A percentile compares a stretch with the other conserved stretches of the same genome.
Evolutionary conservation across 139 green algal genomes (phyloP).

Genomic region (Pleodorina starrii): DNA sequence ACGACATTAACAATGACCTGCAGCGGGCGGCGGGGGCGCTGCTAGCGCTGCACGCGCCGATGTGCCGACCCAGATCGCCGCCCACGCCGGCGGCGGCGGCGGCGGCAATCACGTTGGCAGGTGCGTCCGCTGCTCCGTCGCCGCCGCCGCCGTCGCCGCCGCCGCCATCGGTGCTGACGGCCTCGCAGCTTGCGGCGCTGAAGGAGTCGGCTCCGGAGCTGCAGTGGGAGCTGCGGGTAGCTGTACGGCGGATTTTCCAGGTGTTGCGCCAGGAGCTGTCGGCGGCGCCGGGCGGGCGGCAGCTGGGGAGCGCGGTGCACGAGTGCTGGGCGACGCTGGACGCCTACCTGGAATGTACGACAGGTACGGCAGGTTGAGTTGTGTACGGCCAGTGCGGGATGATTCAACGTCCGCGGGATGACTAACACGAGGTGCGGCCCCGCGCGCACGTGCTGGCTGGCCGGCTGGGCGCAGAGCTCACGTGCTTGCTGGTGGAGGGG

Average conservation of each 20-base stretch:
- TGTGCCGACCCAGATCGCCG: not conserved
- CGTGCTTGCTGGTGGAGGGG: not conserved
- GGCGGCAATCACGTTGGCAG: not conserved
- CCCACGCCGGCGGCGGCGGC: not conserved
- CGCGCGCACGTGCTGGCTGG: no score
- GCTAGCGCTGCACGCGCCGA: slow-evolving; percentile 1
- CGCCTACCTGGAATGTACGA: not conserved
- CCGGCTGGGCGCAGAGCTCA: slow-evolving; percentile 19
- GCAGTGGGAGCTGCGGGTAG: slow-evolving; percentile 6
- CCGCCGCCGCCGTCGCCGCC: not conserved
- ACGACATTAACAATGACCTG: not conserved
- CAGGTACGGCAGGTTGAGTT: slow-evolving; percentile 17
- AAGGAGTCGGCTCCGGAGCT: slow-evolving; percentile 7
- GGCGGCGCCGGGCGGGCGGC: not conserved
- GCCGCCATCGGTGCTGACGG: not conserved
- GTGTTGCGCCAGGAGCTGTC: slow-evolving; percentile 14
- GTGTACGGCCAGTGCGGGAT: not conserved
- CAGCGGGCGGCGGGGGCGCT: slow-evolving; percentile 19
- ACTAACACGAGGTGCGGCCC: no score
- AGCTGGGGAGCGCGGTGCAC: not conserved
- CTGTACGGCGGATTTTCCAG: slow-evolving; percentile 18
- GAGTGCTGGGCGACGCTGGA: slow-evolving; percentile 37
- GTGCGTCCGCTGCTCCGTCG: not conserved
- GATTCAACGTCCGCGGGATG: no score
- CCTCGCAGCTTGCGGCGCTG: not conserved